phyloP scores from a whole-genome alignment of 2,329 filamentous ascomycete species.

The Stemphylium beticola region DNA sequence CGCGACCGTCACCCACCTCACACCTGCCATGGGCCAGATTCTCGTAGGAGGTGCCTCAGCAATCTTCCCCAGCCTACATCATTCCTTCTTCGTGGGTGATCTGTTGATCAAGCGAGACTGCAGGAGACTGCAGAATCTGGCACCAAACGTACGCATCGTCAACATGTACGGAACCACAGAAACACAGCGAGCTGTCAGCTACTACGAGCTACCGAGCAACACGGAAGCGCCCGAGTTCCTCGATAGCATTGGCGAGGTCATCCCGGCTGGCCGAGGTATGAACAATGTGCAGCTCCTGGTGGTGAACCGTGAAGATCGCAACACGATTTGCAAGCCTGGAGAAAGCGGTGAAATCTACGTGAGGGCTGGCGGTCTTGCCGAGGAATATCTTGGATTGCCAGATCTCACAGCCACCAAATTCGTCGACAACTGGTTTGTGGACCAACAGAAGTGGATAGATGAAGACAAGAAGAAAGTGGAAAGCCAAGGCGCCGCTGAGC shows the following conservation, averaged over 20 bases:
- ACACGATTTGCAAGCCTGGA: constrained; percentile 76
- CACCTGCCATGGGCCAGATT: constrained; percentile 96
- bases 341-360: constrained; percentile 86
- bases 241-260: constrained; percentile 72
- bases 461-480: constrained; percentile 63
- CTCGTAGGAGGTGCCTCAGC: constrained; percentile 82
- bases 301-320: constrained; percentile 71
- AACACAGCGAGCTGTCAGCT: constrained; percentile 80
- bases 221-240: constrained; percentile 68
- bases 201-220: constrained; percentile 75
- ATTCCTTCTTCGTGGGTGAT: constrained; percentile 91
- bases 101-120: constrained; percentile 86
- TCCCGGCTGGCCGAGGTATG: constrained; percentile 88
- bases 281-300: constrained; percentile 86
- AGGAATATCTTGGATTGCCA: constrained; percentile 72
- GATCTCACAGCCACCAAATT: constrained; percentile 77
- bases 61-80: constrained; percentile 75
- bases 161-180: constrained; percentile 93
- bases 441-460: constrained; percentile 71
- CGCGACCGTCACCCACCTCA: constrained; percentile 84
- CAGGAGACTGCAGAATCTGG: constrained; percentile 74
- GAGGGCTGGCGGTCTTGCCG: constrained; percentile 80
- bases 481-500: constrained; percentile 61
- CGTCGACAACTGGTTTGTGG: constrained; percentile 83
- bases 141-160: constrained; percentile 74